These are phyloP conservation scores for Dryas integrifolia DNA, from an alignment of 331 rosid genomes.

Conservation along the genomic window DNA sequence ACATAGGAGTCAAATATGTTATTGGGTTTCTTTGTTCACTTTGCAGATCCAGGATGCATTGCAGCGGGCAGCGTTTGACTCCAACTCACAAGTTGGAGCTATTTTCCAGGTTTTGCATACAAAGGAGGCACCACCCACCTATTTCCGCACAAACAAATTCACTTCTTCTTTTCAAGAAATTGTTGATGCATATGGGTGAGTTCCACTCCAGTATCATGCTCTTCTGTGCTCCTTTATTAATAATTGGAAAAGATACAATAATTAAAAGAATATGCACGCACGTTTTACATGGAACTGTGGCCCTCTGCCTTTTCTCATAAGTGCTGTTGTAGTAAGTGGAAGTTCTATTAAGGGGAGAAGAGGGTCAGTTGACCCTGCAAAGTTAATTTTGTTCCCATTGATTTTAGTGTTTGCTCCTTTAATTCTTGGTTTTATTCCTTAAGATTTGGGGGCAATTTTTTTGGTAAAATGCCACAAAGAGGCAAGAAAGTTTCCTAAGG, in stretches of 20 bases:
- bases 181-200: conserved; percentile 97
- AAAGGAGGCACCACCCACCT: conserved; percentile 83
- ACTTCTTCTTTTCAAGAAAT: conserved; percentile 89
- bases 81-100: conserved; percentile 94
- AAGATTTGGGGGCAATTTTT: no score
- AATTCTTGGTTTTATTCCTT: no score
- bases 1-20: not conserved
- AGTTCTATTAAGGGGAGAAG: no score
- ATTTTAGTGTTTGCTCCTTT: no score
- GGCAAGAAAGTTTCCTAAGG: no score
- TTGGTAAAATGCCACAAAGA: no score
- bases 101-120: conserved; percentile 88
- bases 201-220: conserved; percentile 14
- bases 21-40: not conserved
- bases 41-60: conserved; percentile 89
- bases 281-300: not conserved
- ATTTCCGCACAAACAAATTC: conserved; percentile 82
- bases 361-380: no score
- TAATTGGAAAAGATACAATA: conserved; percentile 5
- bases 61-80: conserved; percentile 73
- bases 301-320: not conserved
- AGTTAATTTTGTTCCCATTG: no score
- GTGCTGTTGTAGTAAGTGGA: not conserved
- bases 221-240: conserved; percentile 11
- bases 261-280: not conserved